phyloP scores from a whole-genome alignment of 1,284 basidiomycete species.

The Chalciporus sp. region DNA sequence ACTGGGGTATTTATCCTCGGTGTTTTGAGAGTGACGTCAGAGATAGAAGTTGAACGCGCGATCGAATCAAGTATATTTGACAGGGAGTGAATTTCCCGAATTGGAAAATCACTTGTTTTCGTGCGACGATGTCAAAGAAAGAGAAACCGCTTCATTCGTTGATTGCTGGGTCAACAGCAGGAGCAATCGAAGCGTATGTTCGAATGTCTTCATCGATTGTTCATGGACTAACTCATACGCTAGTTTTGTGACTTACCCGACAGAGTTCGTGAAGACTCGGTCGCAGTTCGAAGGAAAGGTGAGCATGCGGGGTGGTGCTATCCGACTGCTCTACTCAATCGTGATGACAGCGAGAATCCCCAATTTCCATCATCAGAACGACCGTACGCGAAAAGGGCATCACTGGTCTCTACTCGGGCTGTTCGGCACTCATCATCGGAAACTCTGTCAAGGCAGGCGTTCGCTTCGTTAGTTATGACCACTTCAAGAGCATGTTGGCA shows the following conservation, averaged over 20 bases:
- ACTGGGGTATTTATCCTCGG: conserved; percentile 19
- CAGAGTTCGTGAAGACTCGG: conserved; percentile 90
- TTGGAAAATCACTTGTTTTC: background rate
- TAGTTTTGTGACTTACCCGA: conserved; percentile 86
- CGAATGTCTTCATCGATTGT: background rate
- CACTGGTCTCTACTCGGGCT: conserved; percentile 83
- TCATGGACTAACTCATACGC: background rate
- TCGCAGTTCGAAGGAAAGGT: conserved; percentile 82
- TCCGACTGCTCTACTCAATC: background rate
- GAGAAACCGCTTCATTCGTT: conserved; percentile 83
- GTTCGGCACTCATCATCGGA: conserved; percentile 85
- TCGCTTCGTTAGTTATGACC: conserved; percentile 92
- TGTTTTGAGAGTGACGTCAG: conserved; percentile 17
- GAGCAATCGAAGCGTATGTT: conserved; percentile 87
- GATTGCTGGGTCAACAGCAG: conserved; percentile 91
- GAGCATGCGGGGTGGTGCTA: conserved; percentile 6
- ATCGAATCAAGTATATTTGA: background rate
- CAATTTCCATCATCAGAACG: conserved; percentile 66
- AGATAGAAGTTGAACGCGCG: background rate
- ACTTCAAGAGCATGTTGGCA: conserved; percentile 85
- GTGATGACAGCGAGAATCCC: conserved; percentile 45
- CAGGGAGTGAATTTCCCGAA: conserved; percentile 11
- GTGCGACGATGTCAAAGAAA: conserved; percentile 49
- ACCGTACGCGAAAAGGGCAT: conserved; percentile 77
- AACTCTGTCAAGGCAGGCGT: conserved; percentile 93